Conservation (phyloP, 805 yeast species). For the Ogataea populi-albae region DNA sequence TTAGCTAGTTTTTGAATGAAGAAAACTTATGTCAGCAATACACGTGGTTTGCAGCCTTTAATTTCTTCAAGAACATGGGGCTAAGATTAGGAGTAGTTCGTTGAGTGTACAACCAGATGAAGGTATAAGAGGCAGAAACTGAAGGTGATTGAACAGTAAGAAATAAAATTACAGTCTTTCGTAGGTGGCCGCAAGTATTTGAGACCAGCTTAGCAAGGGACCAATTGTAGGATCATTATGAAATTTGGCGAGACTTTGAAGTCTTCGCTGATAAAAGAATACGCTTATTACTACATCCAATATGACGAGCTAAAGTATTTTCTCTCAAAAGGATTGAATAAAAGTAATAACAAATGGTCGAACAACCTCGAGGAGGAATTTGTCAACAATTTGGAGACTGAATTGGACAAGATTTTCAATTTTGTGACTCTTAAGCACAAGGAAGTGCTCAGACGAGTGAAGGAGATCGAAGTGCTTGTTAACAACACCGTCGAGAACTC, state of each 20-base stretch:
- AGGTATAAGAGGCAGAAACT: too few relatives aligned
- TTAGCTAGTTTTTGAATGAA: too few relatives aligned
- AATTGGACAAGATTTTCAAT: constrained; percentile 88
- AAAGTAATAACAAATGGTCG: constrained; percentile 63
- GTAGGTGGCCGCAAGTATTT: too few relatives aligned
- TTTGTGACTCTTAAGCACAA: constrained; percentile 86
- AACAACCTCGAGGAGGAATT: constrained; percentile 79
- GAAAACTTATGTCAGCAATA: too few relatives aligned
- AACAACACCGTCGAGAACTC: constrained; percentile 49
- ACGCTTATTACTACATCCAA: constrained; percentile 84
- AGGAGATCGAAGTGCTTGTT: constrained; percentile 74
- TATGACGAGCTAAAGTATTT: constrained; percentile 88
- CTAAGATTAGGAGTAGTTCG: too few relatives aligned
- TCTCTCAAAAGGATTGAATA: constrained; percentile 63
- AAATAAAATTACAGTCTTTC: too few relatives aligned
- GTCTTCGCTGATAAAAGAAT: constrained; percentile 85
- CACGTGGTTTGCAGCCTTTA: too few relatives aligned
- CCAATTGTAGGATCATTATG: too few relatives aligned
- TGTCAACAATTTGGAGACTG: constrained; percentile 69
- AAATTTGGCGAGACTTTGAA: constrained; percentile 94
- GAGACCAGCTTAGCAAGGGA: too few relatives aligned
- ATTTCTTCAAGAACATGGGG: too few relatives aligned
- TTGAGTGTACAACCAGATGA: too few relatives aligned
- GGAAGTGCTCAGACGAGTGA: constrained; percentile 82
- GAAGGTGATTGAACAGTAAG: too few relatives aligned